Base-by-base conservation (phyloP, 2,329 filamentous ascomycete species). In the Penicillium sp. region DNA sequence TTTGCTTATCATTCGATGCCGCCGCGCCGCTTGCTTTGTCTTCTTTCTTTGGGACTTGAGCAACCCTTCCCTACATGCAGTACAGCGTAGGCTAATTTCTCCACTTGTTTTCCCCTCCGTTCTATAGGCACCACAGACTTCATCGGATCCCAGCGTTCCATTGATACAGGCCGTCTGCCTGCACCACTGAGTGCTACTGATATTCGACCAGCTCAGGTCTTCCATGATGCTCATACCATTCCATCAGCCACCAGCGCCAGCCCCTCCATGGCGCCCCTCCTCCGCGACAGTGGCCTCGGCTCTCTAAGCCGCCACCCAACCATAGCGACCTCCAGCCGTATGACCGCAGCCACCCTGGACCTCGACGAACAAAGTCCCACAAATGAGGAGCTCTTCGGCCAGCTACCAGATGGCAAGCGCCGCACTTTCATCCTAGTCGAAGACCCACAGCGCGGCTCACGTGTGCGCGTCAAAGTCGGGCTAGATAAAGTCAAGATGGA, bases 341-440 rank as follows among this genome's bases (percentile, higher is more conserved):
- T 64, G 48, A 60, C 49, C 40, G 56, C 58, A 1, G 54, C 62
- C 26, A 58, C 59, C 5, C 60, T 63, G 23, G 62, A 69, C 18
- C 60, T 64, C 6, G 70, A 65, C 14, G 63, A 71, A 42, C 57
- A 61, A 40, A 67, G 68, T 27, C 72, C 73, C 11, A 68, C 53
- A 44, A 88, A 80, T 50, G 83, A 86, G 15, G 85, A 86, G 47
- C 84, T 97, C 43, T 97, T 97, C 73, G 90, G 91, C 47, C 89
- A 94, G 62, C 83, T 96, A 50, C 92, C 92, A 1, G 91, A 94
- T 67, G 87, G 88, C 50, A 96, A 96, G 78, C 90, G 91, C 69
- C 89, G 93, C 70, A 97, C 97, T 75, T 97, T 97, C 74, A 96
- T 97, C 64, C 84, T 97, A 9, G 92, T 97, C 26, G 92, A 97